phyloP scores from a whole-genome alignment of 2,329 filamentous ascomycete genomes.

The Coleophoma eucalyptorum region DNA sequence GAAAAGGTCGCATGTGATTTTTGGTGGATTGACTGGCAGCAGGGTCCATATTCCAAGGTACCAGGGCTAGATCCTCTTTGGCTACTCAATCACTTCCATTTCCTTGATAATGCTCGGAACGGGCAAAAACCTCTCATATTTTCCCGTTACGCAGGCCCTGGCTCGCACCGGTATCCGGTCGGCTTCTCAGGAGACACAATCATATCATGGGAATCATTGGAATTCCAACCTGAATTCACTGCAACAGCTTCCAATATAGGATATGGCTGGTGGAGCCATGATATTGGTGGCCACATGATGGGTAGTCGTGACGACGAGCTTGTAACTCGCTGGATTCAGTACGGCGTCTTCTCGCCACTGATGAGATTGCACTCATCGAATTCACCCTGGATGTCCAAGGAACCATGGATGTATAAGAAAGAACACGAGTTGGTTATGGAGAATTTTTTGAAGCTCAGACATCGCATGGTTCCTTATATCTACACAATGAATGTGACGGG shows the following conservation, averaged over 20 bases:
- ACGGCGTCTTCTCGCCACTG: constrained; percentile 58
- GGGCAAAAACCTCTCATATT: constrained; percentile 48
- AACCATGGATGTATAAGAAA: constrained; percentile 46
- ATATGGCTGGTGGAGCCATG: constrained; percentile 66
- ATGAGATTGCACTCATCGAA: constrained; percentile 57
- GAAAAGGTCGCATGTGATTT: constrained; percentile 57
- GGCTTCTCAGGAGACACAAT: constrained; percentile 62
- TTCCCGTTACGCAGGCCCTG: constrained; percentile 58
- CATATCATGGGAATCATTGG: constrained; percentile 55
- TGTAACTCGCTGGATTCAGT: constrained; percentile 56
- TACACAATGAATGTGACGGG: constrained; percentile 52
- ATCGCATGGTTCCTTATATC: constrained; percentile 56
- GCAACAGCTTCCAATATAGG: constrained; percentile 64
- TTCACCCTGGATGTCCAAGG: constrained; percentile 54
- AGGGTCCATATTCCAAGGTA: constrained; percentile 50
- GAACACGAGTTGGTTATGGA: neutral
- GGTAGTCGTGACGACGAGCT: constrained; percentile 56
- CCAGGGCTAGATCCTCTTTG: constrained; percentile 59
- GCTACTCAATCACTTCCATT: constrained; percentile 64
- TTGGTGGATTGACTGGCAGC: constrained; percentile 69
- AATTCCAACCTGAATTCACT: constrained; percentile 65
- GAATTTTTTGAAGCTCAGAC: constrained; percentile 47
- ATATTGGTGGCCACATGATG: constrained; percentile 60
- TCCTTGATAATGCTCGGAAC: constrained; percentile 44
- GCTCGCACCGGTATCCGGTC: constrained; percentile 60